Evolutionary conservation across 2,329 filamentous ascomycete species (phyloP).

Genomic region (Colletotrichum brevisporum): DNA sequence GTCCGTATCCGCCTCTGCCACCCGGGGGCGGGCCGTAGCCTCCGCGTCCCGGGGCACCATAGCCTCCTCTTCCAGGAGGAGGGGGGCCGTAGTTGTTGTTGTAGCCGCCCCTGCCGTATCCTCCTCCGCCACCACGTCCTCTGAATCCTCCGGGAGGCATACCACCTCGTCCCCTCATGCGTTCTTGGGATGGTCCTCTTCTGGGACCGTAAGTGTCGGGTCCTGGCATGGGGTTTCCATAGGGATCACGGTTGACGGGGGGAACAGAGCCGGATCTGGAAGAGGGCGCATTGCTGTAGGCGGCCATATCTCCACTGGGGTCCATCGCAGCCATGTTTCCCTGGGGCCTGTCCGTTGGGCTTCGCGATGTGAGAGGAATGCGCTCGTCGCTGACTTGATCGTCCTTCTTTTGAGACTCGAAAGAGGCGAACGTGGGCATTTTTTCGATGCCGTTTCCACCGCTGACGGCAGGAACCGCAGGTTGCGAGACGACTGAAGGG

Average conservation of each 20-base stretch:
- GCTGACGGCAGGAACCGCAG: constrained; percentile 71
- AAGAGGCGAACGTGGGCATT: constrained; percentile 72
- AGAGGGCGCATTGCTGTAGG: constrained; percentile 45
- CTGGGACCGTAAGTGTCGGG: constrained; percentile 63
- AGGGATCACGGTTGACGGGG: constrained; percentile 68
- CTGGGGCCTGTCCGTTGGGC: constrained; percentile 71
- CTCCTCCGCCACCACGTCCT: constrained; percentile 55
- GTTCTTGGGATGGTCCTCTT: constrained; percentile 62
- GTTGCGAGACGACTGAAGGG: constrained; percentile 62
- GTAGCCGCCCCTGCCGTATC: constrained; percentile 61
- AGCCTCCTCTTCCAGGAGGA: constrained; percentile 58
- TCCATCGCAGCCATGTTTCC: constrained; percentile 59
- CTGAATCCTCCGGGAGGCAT: constrained; percentile 59
- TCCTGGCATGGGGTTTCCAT: constrained; percentile 69
- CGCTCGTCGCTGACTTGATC: constrained; percentile 77
- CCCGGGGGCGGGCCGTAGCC: constrained; percentile 52
- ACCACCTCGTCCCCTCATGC: constrained; percentile 68
- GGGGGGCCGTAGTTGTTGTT: constrained; percentile 26
- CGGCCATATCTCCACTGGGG: constrained; percentile 52
- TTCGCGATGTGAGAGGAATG: constrained; percentile 77
- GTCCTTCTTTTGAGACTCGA: constrained; percentile 76
- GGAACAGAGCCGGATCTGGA: constrained; percentile 57
- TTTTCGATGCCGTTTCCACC: constrained; percentile 68
- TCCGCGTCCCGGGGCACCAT: constrained; percentile 56
- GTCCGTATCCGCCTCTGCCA: constrained; percentile 63